phyloP scores from a whole-genome alignment of 1,284 basidiomycete species.

The Puccinia triticina region DNA sequence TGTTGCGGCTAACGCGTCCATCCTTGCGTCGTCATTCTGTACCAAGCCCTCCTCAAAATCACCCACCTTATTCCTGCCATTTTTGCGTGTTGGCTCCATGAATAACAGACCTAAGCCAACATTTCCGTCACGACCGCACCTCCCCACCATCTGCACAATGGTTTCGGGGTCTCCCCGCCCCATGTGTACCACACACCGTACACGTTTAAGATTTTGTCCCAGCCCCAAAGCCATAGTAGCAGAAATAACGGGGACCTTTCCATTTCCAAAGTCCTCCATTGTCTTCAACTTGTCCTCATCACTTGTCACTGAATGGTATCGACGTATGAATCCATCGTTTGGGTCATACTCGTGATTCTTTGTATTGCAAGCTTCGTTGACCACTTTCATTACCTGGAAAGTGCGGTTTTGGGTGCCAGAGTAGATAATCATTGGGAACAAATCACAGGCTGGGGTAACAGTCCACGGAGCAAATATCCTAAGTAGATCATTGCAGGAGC shows the following conservation, averaged over 20 bases:
- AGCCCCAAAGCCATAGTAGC: background rate
- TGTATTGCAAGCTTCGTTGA: background rate
- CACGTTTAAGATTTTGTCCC: background rate
- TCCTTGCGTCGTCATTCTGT: background rate
- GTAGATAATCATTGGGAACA: background rate
- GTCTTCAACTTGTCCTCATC: background rate
- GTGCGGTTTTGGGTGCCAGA: background rate
- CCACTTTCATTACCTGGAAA: background rate
- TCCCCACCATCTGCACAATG: slow-evolving; percentile 7
- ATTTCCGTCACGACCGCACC: background rate
- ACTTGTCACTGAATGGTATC: background rate
- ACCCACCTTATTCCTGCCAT: background rate
- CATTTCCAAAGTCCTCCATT: background rate
- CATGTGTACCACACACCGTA: background rate
- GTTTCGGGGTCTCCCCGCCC: background rate
- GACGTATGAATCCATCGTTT: too few relatives aligned
- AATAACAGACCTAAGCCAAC: background rate
- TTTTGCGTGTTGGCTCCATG: background rate
- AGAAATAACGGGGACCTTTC: background rate
- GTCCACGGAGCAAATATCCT: too few relatives aligned
- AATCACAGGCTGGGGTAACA: too few relatives aligned
- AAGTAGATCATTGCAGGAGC: too few relatives aligned
- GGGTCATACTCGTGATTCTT: background rate
- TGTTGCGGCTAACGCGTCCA: background rate
- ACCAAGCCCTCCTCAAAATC: background rate